Conservation (phyloP, 1,284 basidiomycete genomes). For the Inonotus hispidus region DNA sequence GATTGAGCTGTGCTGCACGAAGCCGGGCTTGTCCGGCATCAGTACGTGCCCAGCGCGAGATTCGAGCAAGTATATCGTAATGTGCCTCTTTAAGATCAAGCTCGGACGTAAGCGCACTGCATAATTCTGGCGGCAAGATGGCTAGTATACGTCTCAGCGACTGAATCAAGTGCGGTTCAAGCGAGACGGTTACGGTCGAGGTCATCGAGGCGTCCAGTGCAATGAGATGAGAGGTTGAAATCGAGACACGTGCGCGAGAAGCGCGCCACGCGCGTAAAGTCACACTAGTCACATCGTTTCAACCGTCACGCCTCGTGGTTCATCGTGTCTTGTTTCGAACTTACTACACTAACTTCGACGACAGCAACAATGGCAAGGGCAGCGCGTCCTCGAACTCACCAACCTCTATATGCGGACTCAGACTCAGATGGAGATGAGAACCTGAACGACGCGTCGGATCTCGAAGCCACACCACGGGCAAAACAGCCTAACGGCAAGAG, state of each 20-base stretch:
- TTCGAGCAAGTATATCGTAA: slow-evolving; percentile 48
- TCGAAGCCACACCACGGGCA: slow-evolving; percentile 16
- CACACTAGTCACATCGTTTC: slow-evolving; percentile 12
- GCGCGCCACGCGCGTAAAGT: slow-evolving; percentile 3
- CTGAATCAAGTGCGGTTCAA: slow-evolving; percentile 57
- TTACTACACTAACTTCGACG: not conserved
- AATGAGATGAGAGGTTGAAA: not conserved
- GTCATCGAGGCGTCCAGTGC: not conserved
- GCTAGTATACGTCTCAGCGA: slow-evolving; percentile 39
- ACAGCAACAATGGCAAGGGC: slow-evolving; percentile 11
- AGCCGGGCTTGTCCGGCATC: slow-evolving; percentile 41
- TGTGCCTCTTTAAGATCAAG: slow-evolving; percentile 42
- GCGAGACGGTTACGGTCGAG: slow-evolving; percentile 49
- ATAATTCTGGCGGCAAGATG: slow-evolving; percentile 42
- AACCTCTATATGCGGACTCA: slow-evolving; percentile 19
- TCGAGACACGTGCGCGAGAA: not conserved
- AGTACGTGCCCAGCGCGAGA: slow-evolving; percentile 67
- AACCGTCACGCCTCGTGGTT: slow-evolving; percentile 5
- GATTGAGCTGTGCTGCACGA: slow-evolving; percentile 39
- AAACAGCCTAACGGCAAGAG: slow-evolving; percentile 1
- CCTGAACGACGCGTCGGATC: slow-evolving; percentile 1
- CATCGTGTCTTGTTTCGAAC: not conserved
- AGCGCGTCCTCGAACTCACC: slow-evolving; percentile 13
- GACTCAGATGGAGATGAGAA: slow-evolving; percentile 21
- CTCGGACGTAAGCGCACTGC: slow-evolving; percentile 34